A percentile compares a stretch with the other conserved stretches of the same genome.
Evolutionary conservation across 2,329 filamentous ascomycete species (phyloP).

Genomic region (Paraconiothyrium sp.): DNA sequence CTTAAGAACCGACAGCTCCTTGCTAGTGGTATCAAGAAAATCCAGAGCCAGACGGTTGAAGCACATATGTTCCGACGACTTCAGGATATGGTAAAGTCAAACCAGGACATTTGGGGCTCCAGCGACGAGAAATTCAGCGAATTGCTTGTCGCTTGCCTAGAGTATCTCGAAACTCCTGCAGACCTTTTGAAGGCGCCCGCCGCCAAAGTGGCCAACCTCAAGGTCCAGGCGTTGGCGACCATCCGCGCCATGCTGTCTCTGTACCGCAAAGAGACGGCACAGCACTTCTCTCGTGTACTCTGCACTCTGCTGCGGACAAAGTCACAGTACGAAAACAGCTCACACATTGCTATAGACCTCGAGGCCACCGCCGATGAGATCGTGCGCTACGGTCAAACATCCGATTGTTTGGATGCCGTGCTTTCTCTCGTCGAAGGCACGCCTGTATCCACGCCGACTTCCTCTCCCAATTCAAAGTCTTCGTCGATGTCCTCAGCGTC

Average conservation of each 20-base stretch:
- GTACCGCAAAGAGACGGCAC: conserved; percentile 71
- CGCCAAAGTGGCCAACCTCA: conserved; percentile 76
- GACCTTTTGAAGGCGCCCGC: conserved; percentile 59
- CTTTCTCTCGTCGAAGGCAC: conserved; percentile 48
- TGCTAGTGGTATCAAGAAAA: conserved; percentile 77
- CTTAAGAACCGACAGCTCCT: conserved; percentile 66
- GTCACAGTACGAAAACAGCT: conserved; percentile 71
- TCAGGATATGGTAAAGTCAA: conserved; percentile 76
- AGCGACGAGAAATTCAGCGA: conserved; percentile 76
- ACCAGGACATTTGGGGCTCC: conserved; percentile 68
- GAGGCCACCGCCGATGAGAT: conserved; percentile 79
- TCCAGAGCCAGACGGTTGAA: conserved; percentile 76
- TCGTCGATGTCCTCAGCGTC: conserved; percentile 37
- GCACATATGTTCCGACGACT: conserved; percentile 83
- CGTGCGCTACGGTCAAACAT: conserved; percentile 70
- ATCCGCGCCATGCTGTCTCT: conserved; percentile 77
- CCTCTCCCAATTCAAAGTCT: conserved; percentile 44
- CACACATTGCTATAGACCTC: conserved; percentile 77
- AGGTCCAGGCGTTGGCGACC: conserved; percentile 77
- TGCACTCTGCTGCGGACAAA: conserved; percentile 73
- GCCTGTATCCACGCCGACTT: conserved; percentile 34
- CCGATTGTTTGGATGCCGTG: conserved; percentile 58
- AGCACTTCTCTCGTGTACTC: conserved; percentile 73
- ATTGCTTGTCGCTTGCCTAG: conserved; percentile 73
- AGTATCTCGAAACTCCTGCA: conserved; percentile 72